Evolutionary conservation across 192 early-diverging fungal species (phyloP), one percentile per base, ranked within the genome.

Genomic region (Backusella macrospora): DNA sequence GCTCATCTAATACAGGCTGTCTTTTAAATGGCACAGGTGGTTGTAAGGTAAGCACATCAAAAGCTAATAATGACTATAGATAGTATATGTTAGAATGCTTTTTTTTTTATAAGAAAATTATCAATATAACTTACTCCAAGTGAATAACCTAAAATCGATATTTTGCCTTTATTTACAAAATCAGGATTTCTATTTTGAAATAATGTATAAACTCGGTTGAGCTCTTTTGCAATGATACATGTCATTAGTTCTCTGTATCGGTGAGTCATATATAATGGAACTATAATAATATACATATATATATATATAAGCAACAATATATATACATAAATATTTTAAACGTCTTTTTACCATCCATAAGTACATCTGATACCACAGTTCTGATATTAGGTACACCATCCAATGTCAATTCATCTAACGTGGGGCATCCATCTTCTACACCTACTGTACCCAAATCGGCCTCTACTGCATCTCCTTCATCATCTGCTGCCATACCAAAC

Each of bases 231-330:
- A 40, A 96, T 90, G 62, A 91, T 88, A 13, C 83, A 82, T 62
- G 94, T 87, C 93, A 96, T 95, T 71, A 93, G 82, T 72, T 93
- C 90, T 38, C 92, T 87, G 68, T 92, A 94, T 75, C 79, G 86
- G 4, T 93, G 94, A 3, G 92, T 93, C 93, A 95, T 95, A 48
- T 96, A 96, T 23, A 95, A 78, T 8, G 93, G 81, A 4, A 96
- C 91, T 88, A 70, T 18, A 38, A 26, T 29, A 37, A 77, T 21
- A 67, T 62, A 49, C 65, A 15, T 15, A 26, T 52, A 16, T 29
- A 42, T 55, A 48, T 18, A 18, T 88, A 65, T 18, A 43, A 23
- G 39, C 14, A 45, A 48, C 39, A 65, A 6, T 9, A 13, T 64
- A 6, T 29, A 38, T 15, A 69, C 40, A 18, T 26, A 45, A 4